phyloP scores from a whole-genome alignment of 2,329 filamentous ascomycete genomes.

The Ilyonectria mors-panacis region DNA sequence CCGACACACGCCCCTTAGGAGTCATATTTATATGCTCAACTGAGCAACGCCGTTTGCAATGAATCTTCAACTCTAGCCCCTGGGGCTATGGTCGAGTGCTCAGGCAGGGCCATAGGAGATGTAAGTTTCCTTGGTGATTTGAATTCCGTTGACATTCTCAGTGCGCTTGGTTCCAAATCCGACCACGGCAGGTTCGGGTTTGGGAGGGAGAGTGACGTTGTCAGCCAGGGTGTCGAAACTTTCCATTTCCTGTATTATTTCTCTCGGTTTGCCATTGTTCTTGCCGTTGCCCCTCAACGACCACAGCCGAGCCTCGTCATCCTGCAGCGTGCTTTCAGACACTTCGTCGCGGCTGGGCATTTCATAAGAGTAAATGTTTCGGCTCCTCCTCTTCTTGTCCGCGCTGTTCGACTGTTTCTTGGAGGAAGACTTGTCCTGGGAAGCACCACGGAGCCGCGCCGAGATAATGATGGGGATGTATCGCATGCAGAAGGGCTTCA shows the following conservation, averaged over 20 bases:
- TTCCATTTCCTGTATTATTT: slow-evolving; percentile 39
- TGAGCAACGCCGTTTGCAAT: slow-evolving; percentile 27
- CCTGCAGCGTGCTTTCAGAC: slow-evolving; percentile 30
- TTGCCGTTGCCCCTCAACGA: slow-evolving; percentile 24
- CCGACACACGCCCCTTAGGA: slow-evolving; percentile 20
- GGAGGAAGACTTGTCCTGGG: slow-evolving; percentile 37
- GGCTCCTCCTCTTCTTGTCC: slow-evolving; percentile 37
- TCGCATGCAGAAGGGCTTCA: slow-evolving; percentile 64
- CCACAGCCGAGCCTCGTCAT: slow-evolving; percentile 47
- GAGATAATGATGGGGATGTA: slow-evolving; percentile 47
- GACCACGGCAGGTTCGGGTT: slow-evolving; percentile 37
- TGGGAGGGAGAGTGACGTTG: slow-evolving; percentile 19
- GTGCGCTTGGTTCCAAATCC: slow-evolving; percentile 39
- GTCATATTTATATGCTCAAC: slow-evolving; percentile 16
- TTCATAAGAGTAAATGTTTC: slow-evolving; percentile 42
- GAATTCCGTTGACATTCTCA: slow-evolving; percentile 39
- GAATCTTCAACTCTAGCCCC: neutral
- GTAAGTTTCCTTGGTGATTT: slow-evolving; percentile 46
- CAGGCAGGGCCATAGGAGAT: slow-evolving; percentile 41
- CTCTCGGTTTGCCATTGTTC: slow-evolving; percentile 25
- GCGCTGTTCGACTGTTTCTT: slow-evolving; percentile 34
- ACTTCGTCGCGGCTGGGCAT: slow-evolving; percentile 41
- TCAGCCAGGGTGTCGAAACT: slow-evolving; percentile 43
- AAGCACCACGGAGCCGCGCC: slow-evolving; percentile 40
- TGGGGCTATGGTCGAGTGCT: neutral